Conservation (phyloP, 768 basidiomycete genomes). For the Amyloporia xantha region DNA sequence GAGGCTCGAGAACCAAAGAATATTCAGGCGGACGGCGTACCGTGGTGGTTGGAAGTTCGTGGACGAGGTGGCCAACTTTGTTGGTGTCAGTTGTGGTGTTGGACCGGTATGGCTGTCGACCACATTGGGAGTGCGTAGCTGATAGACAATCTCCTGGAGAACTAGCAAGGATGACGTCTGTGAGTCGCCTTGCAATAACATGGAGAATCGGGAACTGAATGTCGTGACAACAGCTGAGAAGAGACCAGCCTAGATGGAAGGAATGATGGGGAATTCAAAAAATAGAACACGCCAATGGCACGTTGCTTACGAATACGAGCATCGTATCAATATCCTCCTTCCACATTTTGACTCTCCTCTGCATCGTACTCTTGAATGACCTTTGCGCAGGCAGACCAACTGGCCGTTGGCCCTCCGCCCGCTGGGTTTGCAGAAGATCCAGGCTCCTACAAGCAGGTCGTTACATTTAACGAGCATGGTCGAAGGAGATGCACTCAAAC, state of each 20-base stretch:
- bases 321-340: constrained; percentile 22
- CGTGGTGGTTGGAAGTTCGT: not conserved
- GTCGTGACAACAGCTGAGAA: constrained; percentile 21
- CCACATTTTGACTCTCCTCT: constrained; percentile 11
- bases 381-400: constrained; percentile 16
- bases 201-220: constrained; percentile 18
- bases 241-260: constrained; percentile 12
- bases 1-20: constrained; percentile 14
- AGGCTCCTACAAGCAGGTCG: not conserved
- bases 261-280: not conserved
- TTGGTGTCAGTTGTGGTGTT: too few relatives aligned
- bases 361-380: constrained; percentile 11
- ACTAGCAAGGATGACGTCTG: too few relatives aligned
- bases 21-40: constrained; percentile 9
- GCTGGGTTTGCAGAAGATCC: not conserved
- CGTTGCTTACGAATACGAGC: constrained; percentile 20
- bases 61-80: not conserved
- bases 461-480: not conserved
- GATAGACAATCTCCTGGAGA: not conserved
- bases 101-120: not conserved
- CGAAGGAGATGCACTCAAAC: not conserved
- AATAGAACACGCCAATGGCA: too few relatives aligned
- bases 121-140: constrained; percentile 3
- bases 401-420: not conserved
- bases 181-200: constrained; percentile 7